phyloP scores from a whole-genome alignment of 108 stramenopile genomes.

The Cyclostephanos tholiformis region DNA sequence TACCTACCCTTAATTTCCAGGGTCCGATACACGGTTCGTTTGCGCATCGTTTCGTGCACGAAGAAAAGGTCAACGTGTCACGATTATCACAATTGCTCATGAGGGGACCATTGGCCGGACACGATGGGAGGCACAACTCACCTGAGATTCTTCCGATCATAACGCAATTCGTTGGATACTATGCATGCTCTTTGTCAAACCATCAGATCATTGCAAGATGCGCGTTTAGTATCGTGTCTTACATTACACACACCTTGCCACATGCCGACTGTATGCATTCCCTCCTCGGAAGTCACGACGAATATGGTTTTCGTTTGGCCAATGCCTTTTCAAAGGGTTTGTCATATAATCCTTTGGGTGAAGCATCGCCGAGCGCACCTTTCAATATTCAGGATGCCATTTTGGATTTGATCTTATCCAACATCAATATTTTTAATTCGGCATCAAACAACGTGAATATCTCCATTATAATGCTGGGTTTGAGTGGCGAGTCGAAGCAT shows the following conservation, averaged over 20 bases:
- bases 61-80: slow-evolving; percentile 37
- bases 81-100: slow-evolving; percentile 29
- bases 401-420: slow-evolving; percentile 42
- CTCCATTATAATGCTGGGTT: slow-evolving; percentile 38
- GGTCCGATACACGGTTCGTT: slow-evolving; percentile 46
- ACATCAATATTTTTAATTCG: slow-evolving; percentile 23
- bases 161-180: slow-evolving; percentile 48
- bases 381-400: slow-evolving; percentile 35
- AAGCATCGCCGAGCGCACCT: slow-evolving; percentile 17
- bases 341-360: slow-evolving; percentile 48
- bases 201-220: slow-evolving; percentile 38
- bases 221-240: slow-evolving; percentile 44
- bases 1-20: slow-evolving; percentile 52
- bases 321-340: slow-evolving; percentile 51
- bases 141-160: slow-evolving; percentile 49
- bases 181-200: slow-evolving; percentile 35
- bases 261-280: slow-evolving; percentile 25
- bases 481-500: slow-evolving; percentile 27
- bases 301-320: slow-evolving; percentile 24
- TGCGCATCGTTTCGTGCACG: slow-evolving; percentile 42
- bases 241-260: slow-evolving; percentile 41
- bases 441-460: slow-evolving; percentile 24
- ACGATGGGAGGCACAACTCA: slow-evolving; percentile 22
- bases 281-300: slow-evolving; percentile 42
- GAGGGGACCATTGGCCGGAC: slow-evolving; percentile 2